Percentiles rank a stretch among this genome's conserved stretches.
These are phyloP conservation scores for Gryganskiella cystojenkinii DNA, from an alignment of 192 early-diverging fungal genomes.

Conservation along the genomic window DNA sequence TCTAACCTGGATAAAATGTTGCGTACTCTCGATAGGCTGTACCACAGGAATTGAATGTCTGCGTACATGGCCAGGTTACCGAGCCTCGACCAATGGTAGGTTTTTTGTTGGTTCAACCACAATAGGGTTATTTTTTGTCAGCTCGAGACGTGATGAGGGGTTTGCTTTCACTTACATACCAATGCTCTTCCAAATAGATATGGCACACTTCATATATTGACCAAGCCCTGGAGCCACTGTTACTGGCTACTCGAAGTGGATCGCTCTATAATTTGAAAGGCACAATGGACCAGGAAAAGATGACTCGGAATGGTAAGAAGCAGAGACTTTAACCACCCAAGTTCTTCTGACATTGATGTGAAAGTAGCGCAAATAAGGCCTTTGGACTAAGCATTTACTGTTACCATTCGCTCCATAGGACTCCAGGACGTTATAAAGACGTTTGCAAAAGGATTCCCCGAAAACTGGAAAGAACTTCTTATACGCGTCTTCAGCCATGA, in stretches of 20 bases:
- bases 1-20: no score
- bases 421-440: constrained; percentile 15
- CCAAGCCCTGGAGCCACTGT: background rate
- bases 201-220: constrained; percentile 20
- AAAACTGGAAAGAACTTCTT: constrained; percentile 5
- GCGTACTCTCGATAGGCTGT: no score
- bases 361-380: no score
- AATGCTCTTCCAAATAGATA: background rate
- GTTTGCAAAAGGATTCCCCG: constrained; percentile 11
- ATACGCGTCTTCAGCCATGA: no score
- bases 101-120: no score
- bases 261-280: constrained; percentile 11
- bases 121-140: background rate
- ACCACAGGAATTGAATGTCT: no score
- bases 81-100: no score
- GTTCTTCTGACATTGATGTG: no score
- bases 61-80: no score
- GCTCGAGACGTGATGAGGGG: no score
- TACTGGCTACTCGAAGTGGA: constrained; percentile 7
- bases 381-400: background rate
- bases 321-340: no score
- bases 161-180: background rate
- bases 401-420: background rate
- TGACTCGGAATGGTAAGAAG: constrained; percentile 13
- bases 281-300: constrained; percentile 9